Evolutionary conservation across 2,329 filamentous ascomycete species (phyloP).

Genomic region (Ophiobolus disseminans): DNA sequence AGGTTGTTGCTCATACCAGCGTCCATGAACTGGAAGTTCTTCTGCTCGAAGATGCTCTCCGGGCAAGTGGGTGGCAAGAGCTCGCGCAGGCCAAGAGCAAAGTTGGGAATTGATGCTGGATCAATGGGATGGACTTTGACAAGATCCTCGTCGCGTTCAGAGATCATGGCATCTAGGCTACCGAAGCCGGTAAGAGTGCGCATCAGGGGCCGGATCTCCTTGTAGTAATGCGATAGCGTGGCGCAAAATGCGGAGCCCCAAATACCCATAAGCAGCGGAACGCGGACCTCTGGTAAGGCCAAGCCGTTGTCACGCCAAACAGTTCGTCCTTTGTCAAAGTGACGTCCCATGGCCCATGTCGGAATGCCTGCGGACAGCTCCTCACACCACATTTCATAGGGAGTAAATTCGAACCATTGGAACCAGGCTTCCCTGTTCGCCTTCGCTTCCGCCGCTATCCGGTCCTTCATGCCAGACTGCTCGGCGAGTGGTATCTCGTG

Average conservation of each 20-base stretch:
- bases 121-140: constrained; percentile 95
- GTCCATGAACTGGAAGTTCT: constrained; percentile 79
- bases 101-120: constrained; percentile 90
- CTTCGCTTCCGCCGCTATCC: constrained; percentile 51
- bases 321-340: constrained; percentile 76
- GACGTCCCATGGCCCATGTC: constrained; percentile 88
- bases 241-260: constrained; percentile 97
- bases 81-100: constrained; percentile 79
- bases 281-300: constrained; percentile 80
- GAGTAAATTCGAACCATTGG: constrained; percentile 92
- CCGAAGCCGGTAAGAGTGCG: constrained; percentile 76
- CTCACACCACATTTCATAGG: constrained; percentile 95
- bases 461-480: constrained; percentile 46
- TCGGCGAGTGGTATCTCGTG: constrained; percentile 85
- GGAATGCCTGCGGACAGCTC: constrained; percentile 91
- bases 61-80: constrained; percentile 79
- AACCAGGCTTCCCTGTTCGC: constrained; percentile 80
- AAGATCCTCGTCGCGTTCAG: constrained; percentile 81
- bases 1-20: constrained; percentile 99
- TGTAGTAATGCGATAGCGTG: constrained; percentile 94
- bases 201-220: constrained; percentile 85
- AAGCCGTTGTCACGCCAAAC: constrained; percentile 68
- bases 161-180: constrained; percentile 81
- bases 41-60: constrained; percentile 71
- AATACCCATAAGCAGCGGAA: constrained; percentile 88